Evolutionary conservation across 2,329 filamentous ascomycete genomes (phyloP).

Genomic region (Fusarium albidum): DNA sequence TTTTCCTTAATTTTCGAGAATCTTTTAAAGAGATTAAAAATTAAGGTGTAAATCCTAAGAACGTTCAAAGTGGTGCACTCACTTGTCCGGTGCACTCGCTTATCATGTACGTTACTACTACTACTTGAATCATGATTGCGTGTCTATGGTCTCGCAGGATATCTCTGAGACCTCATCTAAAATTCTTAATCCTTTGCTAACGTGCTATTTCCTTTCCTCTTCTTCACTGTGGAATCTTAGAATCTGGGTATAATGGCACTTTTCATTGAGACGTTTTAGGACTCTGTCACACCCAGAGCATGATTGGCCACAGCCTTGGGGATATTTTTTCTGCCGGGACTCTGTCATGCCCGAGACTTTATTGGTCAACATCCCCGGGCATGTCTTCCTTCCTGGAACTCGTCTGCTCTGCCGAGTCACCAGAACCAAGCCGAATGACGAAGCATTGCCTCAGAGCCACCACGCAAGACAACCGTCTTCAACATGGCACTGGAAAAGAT

Average conservation of each 20-base stretch:
- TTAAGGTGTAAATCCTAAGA: no score
- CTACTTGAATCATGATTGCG: not conserved
- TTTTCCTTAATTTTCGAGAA: no score
- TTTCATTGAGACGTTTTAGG: not conserved
- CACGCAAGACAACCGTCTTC: not conserved
- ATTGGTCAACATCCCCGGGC: not conserved
- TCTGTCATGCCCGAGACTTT: conserved; percentile 6
- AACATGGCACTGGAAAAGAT: not conserved
- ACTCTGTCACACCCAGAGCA: not conserved
- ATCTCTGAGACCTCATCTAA: not conserved
- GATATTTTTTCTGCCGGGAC: not conserved
- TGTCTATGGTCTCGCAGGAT: not conserved
- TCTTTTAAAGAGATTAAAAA: no score
- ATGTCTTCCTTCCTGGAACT: not conserved
- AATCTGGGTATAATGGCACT: not conserved
- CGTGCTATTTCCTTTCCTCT: not conserved
- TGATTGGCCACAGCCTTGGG: not conserved
- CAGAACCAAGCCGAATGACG: not conserved
- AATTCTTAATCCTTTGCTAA: not conserved
- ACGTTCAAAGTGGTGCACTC: no score
- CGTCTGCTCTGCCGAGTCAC: not conserved
- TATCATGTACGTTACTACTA: no score
- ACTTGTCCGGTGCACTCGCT: no score
- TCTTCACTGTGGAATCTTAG: not conserved
- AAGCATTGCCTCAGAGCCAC: not conserved